Conservation (phyloP, 495 filamentous ascomycete species). For the Aspergillus cristatus region DNA sequence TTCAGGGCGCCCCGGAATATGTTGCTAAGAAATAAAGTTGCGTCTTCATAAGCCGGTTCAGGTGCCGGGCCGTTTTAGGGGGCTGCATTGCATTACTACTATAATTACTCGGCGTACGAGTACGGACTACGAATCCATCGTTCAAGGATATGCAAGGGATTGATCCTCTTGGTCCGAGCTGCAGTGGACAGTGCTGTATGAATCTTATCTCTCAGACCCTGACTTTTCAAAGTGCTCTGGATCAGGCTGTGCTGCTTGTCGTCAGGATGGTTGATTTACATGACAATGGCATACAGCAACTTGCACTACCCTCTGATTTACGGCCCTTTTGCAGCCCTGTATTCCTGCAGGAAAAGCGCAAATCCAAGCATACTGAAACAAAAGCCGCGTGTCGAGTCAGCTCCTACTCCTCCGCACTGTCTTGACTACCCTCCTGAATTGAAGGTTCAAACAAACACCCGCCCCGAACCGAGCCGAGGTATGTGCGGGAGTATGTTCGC, state of each 20-base stretch:
- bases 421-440: too few relatives aligned
- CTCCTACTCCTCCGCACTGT: too few relatives aligned
- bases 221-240: too few relatives aligned
- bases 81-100: neutral
- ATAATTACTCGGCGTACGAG: neutral
- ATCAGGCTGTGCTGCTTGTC: too few relatives aligned
- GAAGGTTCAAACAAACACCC: too few relatives aligned
- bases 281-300: too few relatives aligned
- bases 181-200: conserved; percentile 14
- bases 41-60: neutral
- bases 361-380: too few relatives aligned
- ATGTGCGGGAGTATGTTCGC: conserved; percentile 1
- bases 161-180: conserved; percentile 21
- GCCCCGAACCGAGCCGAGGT: conserved; percentile 13
- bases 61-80: neutral
- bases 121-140: neutral
- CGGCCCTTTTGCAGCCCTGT: too few relatives aligned
- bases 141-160: conserved; percentile 27
- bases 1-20: too few relatives aligned
- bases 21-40: neutral
- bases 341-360: too few relatives aligned
- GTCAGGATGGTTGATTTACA: too few relatives aligned
- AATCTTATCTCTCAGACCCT: conserved; percentile 31
- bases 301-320: too few relatives aligned
- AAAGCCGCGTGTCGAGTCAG: neutral